phyloP scores from a whole-genome alignment of 2,329 filamentous ascomycete genomes.

The Colletotrichum sojae region DNA sequence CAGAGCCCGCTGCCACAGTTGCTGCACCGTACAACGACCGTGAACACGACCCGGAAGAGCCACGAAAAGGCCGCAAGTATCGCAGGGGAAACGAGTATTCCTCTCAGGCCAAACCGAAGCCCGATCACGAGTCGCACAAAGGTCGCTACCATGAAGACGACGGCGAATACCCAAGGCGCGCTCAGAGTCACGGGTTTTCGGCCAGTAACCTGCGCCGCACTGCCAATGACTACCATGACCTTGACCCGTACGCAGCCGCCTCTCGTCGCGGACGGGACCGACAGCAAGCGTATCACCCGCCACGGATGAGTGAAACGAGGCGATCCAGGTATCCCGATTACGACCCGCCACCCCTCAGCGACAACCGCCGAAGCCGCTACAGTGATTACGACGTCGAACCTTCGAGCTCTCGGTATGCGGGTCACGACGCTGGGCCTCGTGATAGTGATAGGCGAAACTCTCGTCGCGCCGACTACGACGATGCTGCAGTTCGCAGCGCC shows the following conservation, averaged over 20 bases:
- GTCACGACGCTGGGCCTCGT: too few relatives aligned
- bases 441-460: too few relatives aligned
- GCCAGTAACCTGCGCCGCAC: background rate
- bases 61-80: conserved; percentile 11
- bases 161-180: background rate
- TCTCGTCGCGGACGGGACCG: conserved; percentile 32
- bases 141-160: conserved; percentile 16
- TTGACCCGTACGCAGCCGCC: conserved; percentile 14
- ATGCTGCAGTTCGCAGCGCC: too few relatives aligned
- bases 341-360: background rate
- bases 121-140: conserved; percentile 3
- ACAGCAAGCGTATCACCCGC: conserved; percentile 36
- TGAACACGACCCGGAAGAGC: conserved; percentile 5
- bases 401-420: too few relatives aligned
- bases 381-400: conserved; percentile 23
- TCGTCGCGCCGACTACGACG: too few relatives aligned
- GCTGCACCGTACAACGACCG: conserved; percentile 4
- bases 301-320: conserved; percentile 39
- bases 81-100: conserved; percentile 10
- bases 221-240: conserved; percentile 13
- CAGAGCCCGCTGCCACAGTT: conserved; percentile 25
- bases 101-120: conserved; percentile 6
- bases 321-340: conserved; percentile 32
- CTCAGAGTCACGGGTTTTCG: conserved; percentile 26
- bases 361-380: background rate